Base-by-base conservation (phyloP, 192 early-diverging fungal species). In the Coemansia sp. region DNA sequence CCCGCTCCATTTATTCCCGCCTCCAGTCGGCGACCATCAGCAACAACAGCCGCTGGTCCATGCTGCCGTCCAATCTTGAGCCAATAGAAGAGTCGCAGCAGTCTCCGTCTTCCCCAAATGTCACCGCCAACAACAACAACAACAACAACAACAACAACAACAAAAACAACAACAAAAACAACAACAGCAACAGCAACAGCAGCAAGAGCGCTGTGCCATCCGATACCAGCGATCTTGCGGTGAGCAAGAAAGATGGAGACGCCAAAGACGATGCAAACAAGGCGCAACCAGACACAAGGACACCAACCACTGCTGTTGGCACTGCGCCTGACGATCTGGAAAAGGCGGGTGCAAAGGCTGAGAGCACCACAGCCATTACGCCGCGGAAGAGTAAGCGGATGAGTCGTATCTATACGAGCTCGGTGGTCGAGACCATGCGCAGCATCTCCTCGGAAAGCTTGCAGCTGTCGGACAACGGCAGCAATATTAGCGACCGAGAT, bases 1-100 rank as follows among this genome's bases (percentile, higher is more conserved):
- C 71, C 25, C 71, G 72, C 20, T 59, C 63, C 12, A 71, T 74
- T 71, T 71, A 70, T 42, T 68, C 72, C 7, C 51, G 62, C 7
- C 45, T 79, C 6, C 61, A 63, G 61, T 70, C 77, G 7, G 33
- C 62, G 29, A 63, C 77, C 7, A 39, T 70, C 0, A 67, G 55
- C 49, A 60, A 67, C 20, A 68, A 65, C 7, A 73, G 71, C 40
- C 45, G 71, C 21, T 79, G 71, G 71, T 67, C 67, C 12, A 64
- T 62, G 28, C 69, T 74, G 25, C 64, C 77, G 55, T 67, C 65
- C 20, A 66, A 56, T 45, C 66, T 79, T 4, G 77, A 74, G 62
- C 77, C 77, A 15, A 74, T 74, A 34, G 59, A 79, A 35, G 72
- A 74, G 51, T 68, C 77, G 39, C 68, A 60, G 29, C 45, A 63